Evolutionary conservation across 2,329 filamentous ascomycete species (phyloP).

Genomic region (Clarireedia homoeocarpa): DNA sequence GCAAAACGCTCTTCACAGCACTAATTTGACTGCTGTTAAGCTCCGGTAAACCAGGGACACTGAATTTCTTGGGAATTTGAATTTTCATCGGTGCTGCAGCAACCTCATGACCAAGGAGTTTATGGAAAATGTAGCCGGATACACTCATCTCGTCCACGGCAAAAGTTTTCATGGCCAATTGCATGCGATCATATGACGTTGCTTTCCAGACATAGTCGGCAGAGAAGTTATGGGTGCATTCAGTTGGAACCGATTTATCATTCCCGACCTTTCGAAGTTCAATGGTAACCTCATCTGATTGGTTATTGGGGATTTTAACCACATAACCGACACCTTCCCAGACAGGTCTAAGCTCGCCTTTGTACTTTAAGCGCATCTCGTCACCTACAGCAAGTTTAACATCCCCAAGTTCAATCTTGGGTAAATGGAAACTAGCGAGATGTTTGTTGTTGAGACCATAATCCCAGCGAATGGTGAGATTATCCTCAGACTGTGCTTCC

Average conservation of each 20-base stretch:
- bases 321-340: slow-evolving; percentile 99
- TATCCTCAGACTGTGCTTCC: slow-evolving; percentile 94
- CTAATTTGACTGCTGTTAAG: slow-evolving; percentile 93
- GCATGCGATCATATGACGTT: slow-evolving; percentile 98
- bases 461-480: slow-evolving; percentile 90
- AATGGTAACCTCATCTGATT: slow-evolving; percentile 93
- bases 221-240: slow-evolving; percentile 96
- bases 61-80: slow-evolving; percentile 92
- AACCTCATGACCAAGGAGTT: slow-evolving; percentile 89
- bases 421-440: slow-evolving; percentile 86
- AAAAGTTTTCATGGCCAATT: slow-evolving; percentile 98
- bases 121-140: slow-evolving; percentile 97
- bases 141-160: slow-evolving; percentile 97
- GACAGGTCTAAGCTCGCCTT: slow-evolving; percentile 79
- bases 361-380: slow-evolving; percentile 96
- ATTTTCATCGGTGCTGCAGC: slow-evolving; percentile 93
- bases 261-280: slow-evolving; percentile 91
- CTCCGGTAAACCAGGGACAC: slow-evolving; percentile 86
- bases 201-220: slow-evolving; percentile 99
- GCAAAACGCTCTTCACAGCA: slow-evolving; percentile 89
- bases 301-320: slow-evolving; percentile 98
- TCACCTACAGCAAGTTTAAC: slow-evolving; percentile 97
- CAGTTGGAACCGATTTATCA: slow-evolving; percentile 91
- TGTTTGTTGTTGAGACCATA: slow-evolving; percentile 96
- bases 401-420: slow-evolving; percentile 94